Conservation (phyloP, 208 protist species). For the Trypanosoma mega region DNA sequence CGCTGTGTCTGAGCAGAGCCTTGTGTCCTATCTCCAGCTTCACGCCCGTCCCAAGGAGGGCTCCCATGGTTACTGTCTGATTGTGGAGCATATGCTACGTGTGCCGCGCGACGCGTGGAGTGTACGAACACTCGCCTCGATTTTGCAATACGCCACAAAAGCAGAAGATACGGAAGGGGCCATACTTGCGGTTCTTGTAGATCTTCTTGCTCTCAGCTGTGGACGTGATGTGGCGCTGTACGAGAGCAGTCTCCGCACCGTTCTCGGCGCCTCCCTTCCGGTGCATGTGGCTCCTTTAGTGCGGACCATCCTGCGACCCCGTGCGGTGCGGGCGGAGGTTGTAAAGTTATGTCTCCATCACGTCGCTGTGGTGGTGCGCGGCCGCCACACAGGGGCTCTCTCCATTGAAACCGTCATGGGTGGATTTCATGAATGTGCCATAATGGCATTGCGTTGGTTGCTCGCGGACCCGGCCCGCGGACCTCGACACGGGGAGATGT, state of each 20-base stretch:
- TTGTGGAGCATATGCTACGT: slow-evolving; percentile 20
- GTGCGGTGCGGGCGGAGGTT: slow-evolving; percentile 21
- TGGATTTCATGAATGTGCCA: slow-evolving; percentile 24
- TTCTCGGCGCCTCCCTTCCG: slow-evolving; percentile 21
- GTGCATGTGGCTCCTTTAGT: slow-evolving; percentile 24
- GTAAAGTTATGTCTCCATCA: slow-evolving; percentile 53
- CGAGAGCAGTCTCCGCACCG: slow-evolving; percentile 9
- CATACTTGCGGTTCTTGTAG: slow-evolving; percentile 20
- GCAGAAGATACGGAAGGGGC: slow-evolving; percentile 24
- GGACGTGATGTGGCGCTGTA: slow-evolving; percentile 1
- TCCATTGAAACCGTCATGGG: slow-evolving; percentile 22
- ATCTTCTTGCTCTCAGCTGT: slow-evolving; percentile 3
- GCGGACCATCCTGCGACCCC: slow-evolving; percentile 26
- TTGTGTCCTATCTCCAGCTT: slow-evolving; percentile 5
- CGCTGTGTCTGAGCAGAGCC: slow-evolving; percentile 7
- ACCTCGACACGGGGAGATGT: slow-evolving; percentile 8
- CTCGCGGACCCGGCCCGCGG: not conserved
- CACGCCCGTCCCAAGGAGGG: not conserved
- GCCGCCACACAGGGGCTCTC: slow-evolving; percentile 13
- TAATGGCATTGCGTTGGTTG: slow-evolving; percentile 21
- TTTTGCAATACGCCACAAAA: slow-evolving; percentile 19
- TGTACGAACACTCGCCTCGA: slow-evolving; percentile 1
- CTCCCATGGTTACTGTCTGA: slow-evolving; percentile 19
- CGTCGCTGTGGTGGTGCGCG: slow-evolving; percentile 34
- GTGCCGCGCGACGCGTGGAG: slow-evolving; percentile 5